Evolutionary conservation across 805 yeast genomes (phyloP).

Genomic region (Alloascoidea africana): DNA sequence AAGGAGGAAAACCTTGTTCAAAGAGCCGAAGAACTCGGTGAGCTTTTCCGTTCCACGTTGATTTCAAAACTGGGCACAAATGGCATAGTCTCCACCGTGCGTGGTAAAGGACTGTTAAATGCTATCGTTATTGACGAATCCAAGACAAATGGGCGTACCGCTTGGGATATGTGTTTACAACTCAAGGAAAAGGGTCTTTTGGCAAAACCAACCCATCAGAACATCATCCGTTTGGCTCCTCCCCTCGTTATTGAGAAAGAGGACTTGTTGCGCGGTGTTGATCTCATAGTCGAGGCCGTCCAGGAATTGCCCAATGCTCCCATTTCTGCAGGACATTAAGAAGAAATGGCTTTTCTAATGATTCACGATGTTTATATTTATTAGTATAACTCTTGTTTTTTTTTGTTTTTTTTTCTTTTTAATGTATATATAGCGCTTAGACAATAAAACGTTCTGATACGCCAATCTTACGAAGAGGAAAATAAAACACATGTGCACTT

Average conservation of each 20-base stretch:
- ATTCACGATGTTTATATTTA: too few species aligned
- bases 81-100: constrained; percentile 35
- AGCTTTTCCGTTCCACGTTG: constrained; percentile 37
- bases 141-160: constrained; percentile 77
- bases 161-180: constrained; percentile 89
- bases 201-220: constrained; percentile 95
- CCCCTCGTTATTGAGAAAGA: constrained; percentile 84
- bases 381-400: too few species aligned
- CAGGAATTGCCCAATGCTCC: constrained; percentile 18
- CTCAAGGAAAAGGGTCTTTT: constrained; percentile 82
- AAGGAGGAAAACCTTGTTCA: constrained; percentile 76
- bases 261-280: constrained; percentile 72
- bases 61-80: constrained; percentile 23
- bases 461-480: too few species aligned
- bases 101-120: constrained; percentile 77
- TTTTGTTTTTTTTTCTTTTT: too few species aligned
- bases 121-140: constrained; percentile 84
- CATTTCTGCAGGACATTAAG: not conserved
- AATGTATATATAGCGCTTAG: too few species aligned
- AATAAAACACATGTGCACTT: too few species aligned
- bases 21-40: constrained; percentile 61
- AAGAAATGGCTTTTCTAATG: too few species aligned
- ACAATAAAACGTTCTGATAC: too few species aligned
- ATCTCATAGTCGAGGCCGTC: constrained; percentile 49
- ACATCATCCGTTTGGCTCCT: constrained; percentile 91